phyloP scores from a whole-genome alignment of 1,284 basidiomycete species.

The Leccinum subrobustum region DNA sequence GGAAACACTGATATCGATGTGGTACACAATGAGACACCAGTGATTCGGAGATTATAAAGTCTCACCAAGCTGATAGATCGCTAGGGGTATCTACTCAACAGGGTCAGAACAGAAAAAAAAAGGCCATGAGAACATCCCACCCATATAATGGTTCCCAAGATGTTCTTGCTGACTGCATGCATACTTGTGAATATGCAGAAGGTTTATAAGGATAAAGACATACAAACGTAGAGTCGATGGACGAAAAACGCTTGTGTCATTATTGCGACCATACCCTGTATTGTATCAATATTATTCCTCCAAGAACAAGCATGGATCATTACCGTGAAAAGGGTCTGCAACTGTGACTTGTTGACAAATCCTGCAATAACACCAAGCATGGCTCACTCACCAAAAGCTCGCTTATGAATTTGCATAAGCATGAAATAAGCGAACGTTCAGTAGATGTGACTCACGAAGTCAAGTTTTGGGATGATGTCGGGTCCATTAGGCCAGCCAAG shows the following conservation, averaged over 20 bases:
- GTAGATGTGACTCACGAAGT: background rate
- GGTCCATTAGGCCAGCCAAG: background rate
- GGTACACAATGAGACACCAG: background rate
- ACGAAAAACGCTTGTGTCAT: slow-evolving; percentile 17
- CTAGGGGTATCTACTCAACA: slow-evolving; percentile 4
- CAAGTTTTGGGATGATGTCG: background rate
- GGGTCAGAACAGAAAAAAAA: background rate
- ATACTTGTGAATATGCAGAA: background rate
- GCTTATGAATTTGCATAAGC: background rate
- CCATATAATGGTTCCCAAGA: slow-evolving; percentile 2
- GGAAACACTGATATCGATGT: background rate
- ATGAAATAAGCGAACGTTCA: background rate
- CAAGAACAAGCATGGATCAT: no score
- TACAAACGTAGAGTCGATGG: slow-evolving; percentile 16
- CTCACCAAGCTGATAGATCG: no score
- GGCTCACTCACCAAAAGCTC: slow-evolving; percentile 2
- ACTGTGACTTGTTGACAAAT: background rate
- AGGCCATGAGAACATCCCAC: background rate
- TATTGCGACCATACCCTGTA: slow-evolving; percentile 9
- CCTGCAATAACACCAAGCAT: background rate
- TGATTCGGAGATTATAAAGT: no score
- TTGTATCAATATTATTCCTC: background rate
- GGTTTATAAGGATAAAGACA: background rate
- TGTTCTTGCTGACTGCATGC: slow-evolving; percentile 13
- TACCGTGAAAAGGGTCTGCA: slow-evolving; percentile 3